Conservation (phyloP, 179 eudicot species). For the Camellia oleifera region DNA sequence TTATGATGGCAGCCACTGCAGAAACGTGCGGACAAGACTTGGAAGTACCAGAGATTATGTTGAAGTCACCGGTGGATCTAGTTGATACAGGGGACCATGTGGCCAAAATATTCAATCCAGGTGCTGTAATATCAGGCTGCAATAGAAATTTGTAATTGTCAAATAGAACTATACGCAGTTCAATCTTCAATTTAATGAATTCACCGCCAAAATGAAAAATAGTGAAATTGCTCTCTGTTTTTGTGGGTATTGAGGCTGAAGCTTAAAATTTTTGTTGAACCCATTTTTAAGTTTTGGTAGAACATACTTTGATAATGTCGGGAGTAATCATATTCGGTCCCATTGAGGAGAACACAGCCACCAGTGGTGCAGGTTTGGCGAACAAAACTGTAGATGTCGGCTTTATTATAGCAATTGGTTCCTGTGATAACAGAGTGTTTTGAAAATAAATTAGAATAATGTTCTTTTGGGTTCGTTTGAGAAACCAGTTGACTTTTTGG, state of each 20-base stretch:
- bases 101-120: conserved; percentile 38
- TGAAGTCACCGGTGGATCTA: conserved; percentile 28
- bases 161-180: too few relatives aligned
- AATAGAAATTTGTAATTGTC: neutral
- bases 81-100: conserved; percentile 38
- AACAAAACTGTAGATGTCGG: conserved; percentile 19
- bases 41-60: conserved; percentile 50
- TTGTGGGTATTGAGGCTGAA: neutral
- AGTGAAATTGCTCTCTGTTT: too few relatives aligned
- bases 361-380: conserved; percentile 30
- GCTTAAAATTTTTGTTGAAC: neutral
- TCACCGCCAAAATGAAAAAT: too few relatives aligned
- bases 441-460: neutral
- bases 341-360: conserved; percentile 38
- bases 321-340: conserved; percentile 37
- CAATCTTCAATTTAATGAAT: too few relatives aligned
- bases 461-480: too few relatives aligned
- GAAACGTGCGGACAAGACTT: conserved; percentile 49
- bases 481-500: too few relatives aligned
- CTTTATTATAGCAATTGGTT: conserved; percentile 30
- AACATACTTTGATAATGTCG: conserved; percentile 33
- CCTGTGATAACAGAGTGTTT: conserved; percentile 20
- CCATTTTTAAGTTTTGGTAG: too few relatives aligned
- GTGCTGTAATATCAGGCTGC: conserved; percentile 47
- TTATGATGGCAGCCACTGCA: conserved; percentile 38